Base-by-base conservation (phyloP, 1,139 yeast genomes). In the Geotrichum europaeum region DNA sequence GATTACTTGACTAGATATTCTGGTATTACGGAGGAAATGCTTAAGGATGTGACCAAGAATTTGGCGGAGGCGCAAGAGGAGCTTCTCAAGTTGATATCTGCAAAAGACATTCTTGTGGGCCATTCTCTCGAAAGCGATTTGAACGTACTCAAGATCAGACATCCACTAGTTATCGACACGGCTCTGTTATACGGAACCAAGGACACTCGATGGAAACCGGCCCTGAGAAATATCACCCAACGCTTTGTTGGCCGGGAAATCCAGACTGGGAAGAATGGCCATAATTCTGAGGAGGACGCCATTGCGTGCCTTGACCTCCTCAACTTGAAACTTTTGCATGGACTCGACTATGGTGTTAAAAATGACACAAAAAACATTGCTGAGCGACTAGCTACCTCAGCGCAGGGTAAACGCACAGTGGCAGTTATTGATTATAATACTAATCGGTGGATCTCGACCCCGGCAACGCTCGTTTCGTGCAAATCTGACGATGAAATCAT, bases 121-220 rank as follows among this genome's bases (percentile, higher is more conserved):
- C 99, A 94, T 73, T 97, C 99, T 0, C 77, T 94, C 58, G 97
- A 94, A 68, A 89, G 89, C 70, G 99, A 94, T 73, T 74, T 94
- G 72, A 85, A 85, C 66, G 89, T 89, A n/a, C 79, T 94, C 79
- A 76, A 96, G 64, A 68, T 94, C 53, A 79, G 89, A 24, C 97
- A 91, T 71, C 79, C 81, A 9, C 79, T 78, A 45, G 78, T 92
- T 15, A 85, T 94, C 50, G 99, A 94, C 70, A 94, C 99, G 0
- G 89, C 97, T 0, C 80, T 92, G 2, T 71, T 89, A 47, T 92
- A 90, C 70, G 60, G 58, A 15, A 81, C 84, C 12, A 79, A 87
- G 36, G 97, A 97, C 0, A 86, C 86, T 0, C 95, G 96, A 0
- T 81, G 81, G 65, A 87, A 85, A 68, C 95, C 96, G 1, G 82